A percentile compares a stretch with the other conserved stretches of the same genome.
phyloP scores from a whole-genome alignment of 306 rosid species.

The Castanea crenata region DNA sequence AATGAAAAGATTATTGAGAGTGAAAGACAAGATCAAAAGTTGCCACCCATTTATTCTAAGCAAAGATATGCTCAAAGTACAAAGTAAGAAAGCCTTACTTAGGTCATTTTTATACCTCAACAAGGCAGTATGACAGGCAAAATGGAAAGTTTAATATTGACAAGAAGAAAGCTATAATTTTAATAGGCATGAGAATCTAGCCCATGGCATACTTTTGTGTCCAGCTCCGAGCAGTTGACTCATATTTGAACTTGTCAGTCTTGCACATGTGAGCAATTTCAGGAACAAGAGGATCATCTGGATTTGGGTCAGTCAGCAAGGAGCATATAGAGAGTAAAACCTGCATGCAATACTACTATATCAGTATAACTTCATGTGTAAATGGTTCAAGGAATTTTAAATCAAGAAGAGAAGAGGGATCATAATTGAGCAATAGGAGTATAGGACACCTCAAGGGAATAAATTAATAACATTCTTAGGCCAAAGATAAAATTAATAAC shows the following conservation, averaged over 20 bases:
- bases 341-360: constrained; percentile 32
- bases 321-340: constrained; percentile 88
- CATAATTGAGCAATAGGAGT: background rate
- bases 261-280: constrained; percentile 95
- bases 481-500: background rate
- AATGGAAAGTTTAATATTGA: background rate
- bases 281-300: constrained; percentile 90
- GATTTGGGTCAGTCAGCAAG: constrained; percentile 84
- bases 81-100: constrained; percentile 28
- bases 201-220: constrained; percentile 93
- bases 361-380: background rate
- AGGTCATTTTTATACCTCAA: constrained; percentile 16
- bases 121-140: background rate
- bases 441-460: background rate
- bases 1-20: background rate
- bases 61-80: constrained; percentile 29
- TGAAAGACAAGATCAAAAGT: background rate
- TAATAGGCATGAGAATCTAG: constrained; percentile 11
- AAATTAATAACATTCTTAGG: background rate
- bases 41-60: background rate
- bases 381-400: background rate
- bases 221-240: constrained; percentile 87
- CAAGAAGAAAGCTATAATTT: background rate
- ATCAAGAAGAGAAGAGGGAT: background rate
- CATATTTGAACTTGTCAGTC: constrained; percentile 68